These are phyloP conservation scores for Chenopodium suecicum DNA, from an alignment of 148 eudicot genomes.

Conservation along the genomic window DNA sequence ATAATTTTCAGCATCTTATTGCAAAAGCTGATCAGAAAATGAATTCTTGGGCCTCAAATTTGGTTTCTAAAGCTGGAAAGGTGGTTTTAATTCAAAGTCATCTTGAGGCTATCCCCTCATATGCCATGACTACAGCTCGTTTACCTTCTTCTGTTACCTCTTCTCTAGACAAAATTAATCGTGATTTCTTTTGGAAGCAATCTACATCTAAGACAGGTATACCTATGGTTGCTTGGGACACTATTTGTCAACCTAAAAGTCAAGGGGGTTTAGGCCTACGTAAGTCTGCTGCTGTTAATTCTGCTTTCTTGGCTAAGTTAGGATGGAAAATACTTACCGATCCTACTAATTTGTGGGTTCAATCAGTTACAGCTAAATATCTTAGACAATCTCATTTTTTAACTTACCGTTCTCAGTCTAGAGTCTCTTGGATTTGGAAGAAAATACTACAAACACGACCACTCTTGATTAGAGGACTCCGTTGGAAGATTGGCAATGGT, in stretches of 20 bases:
- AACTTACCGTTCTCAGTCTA: background rate
- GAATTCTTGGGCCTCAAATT: background rate
- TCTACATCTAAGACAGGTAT: background rate
- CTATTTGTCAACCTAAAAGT: background rate
- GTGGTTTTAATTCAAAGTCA: background rate
- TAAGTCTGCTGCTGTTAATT: background rate
- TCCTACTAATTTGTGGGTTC: background rate
- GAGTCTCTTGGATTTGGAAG: background rate
- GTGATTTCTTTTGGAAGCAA: background rate
- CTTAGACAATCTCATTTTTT: background rate
- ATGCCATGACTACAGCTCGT: background rate
- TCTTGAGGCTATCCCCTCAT: background rate
- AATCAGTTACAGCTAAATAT: background rate
- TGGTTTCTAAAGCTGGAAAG: background rate
- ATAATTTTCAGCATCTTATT: background rate
- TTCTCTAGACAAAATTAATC: background rate
- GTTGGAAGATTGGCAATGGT: background rate
- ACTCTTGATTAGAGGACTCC: background rate
- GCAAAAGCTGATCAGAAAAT: background rate
- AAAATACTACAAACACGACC: background rate
- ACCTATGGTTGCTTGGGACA: background rate
- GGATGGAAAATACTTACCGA: background rate
- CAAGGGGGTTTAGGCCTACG: background rate
- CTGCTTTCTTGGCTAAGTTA: background rate
- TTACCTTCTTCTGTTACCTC: too few relatives aligned